A percentile compares a stretch with the other conserved stretches of the same genome.
These are phyloP conservation scores for Wickerhamiella kazuoi DNA, from an alignment of 805 yeast species.

Conservation along the genomic window DNA sequence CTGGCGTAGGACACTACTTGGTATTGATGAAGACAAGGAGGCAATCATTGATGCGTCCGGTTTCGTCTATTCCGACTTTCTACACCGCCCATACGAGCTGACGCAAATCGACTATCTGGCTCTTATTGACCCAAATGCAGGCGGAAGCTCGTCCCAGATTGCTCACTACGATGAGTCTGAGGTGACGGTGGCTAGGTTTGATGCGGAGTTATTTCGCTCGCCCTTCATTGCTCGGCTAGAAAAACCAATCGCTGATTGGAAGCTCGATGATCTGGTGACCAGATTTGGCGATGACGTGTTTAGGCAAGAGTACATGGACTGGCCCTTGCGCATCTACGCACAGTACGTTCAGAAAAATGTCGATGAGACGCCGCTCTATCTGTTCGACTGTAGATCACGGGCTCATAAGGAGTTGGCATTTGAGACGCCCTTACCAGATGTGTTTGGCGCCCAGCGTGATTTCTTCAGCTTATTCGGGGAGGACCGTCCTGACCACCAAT, in stretches of 20 bases:
- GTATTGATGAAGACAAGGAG: constrained; percentile 13
- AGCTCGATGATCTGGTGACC: constrained; percentile 28
- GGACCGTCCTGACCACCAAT: constrained; percentile 69
- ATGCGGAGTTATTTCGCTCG: constrained; percentile 26
- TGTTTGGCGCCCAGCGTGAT: constrained; percentile 35
- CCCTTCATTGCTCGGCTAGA: constrained; percentile 46
- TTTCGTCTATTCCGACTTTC: constrained; percentile 51
- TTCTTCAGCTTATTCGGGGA: constrained; percentile 37
- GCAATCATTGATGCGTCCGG: constrained; percentile 15
- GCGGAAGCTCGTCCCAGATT: constrained; percentile 15
- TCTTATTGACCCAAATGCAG: constrained; percentile 32
- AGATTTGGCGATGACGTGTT: constrained; percentile 46
- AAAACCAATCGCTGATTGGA: constrained; percentile 49
- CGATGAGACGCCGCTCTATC: constrained; percentile 74
- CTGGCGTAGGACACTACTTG: constrained; percentile 51
- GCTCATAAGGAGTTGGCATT: constrained; percentile 50
- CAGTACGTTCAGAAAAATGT: constrained; percentile 41
- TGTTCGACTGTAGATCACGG: constrained; percentile 64
- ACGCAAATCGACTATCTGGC: constrained; percentile 45
- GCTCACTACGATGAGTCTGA: constrained; percentile 22
- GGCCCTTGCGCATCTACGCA: constrained; percentile 48
- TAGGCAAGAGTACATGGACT: constrained; percentile 71
- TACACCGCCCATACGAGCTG: constrained; percentile 72
- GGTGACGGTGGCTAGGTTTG: constrained; percentile 31
- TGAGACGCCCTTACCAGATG: constrained; percentile 26